Evolutionary conservation across 345 rosid species (phyloP).

Genomic region (Populus deltoides): DNA sequence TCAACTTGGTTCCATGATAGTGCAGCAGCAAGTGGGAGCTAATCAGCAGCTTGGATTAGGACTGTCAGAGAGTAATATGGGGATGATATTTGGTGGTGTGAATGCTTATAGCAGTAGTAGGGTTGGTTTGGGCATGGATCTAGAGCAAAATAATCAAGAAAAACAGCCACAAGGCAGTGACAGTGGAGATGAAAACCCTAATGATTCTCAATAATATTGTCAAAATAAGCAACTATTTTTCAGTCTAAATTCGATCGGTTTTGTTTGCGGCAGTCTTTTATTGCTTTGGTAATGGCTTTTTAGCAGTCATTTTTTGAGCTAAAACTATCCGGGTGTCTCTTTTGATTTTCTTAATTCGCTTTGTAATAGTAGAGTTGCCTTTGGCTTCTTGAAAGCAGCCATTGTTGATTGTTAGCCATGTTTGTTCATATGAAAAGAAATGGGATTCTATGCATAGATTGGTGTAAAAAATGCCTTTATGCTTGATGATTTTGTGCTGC

Average conservation of each 20-base stretch:
- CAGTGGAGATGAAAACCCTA: constrained; percentile 51
- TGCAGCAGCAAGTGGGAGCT: constrained; percentile 55
- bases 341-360: not conserved
- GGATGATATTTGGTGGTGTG: constrained; percentile 40
- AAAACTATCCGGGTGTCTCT: not conserved
- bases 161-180: constrained; percentile 44
- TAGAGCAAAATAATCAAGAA: constrained; percentile 43
- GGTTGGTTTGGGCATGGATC: constrained; percentile 56
- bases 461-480: not conserved
- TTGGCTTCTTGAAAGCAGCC: not conserved
- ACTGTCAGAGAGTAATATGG: constrained; percentile 46
- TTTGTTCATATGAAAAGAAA: not conserved
- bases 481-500: too few species aligned
- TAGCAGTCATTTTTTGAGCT: not conserved
- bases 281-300: not conserved
- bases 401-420: constrained; percentile 8
- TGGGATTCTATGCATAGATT: not conserved
- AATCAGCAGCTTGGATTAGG: constrained; percentile 63
- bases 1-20: constrained; percentile 64
- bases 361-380: constrained; percentile 1
- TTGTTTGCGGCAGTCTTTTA: not conserved
- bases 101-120: constrained; percentile 21
- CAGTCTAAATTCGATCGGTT: not conserved
- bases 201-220: constrained; percentile 29
- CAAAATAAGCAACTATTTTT: not conserved